phyloP scores from a whole-genome alignment of 2,329 filamentous ascomycete species.

The Fusarium mangiferae region DNA sequence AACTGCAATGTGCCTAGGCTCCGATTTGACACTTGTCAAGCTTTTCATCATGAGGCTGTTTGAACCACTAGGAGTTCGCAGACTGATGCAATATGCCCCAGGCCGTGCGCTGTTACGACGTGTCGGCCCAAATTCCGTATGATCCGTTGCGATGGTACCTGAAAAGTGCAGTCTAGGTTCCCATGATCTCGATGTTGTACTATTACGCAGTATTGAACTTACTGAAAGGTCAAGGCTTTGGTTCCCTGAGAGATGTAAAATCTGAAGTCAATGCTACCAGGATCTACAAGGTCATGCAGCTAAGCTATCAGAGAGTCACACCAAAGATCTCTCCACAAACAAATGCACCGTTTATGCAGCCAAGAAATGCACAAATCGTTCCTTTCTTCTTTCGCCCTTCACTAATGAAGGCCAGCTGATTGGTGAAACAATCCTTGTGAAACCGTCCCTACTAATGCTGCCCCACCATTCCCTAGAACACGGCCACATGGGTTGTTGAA shows the following conservation, averaged over 20 bases:
- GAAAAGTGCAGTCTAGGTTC: background rate
- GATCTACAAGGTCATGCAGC: background rate
- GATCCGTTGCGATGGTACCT: conserved; percentile 15
- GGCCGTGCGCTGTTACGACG: conserved; percentile 8
- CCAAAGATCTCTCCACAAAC: conserved; percentile 1
- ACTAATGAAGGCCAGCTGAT: background rate
- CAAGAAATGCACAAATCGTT: background rate
- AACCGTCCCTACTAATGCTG: background rate
- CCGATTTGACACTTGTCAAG: conserved; percentile 1
- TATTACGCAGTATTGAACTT: background rate
- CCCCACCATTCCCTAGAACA: background rate
- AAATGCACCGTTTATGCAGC: conserved; percentile 14
- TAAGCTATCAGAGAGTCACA: background rate
- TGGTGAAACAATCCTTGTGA: background rate
- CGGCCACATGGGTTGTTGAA: background rate
- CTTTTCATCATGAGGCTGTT: background rate
- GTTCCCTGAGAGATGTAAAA: background rate
- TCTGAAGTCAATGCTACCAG: background rate
- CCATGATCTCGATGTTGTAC: conserved; percentile 4
- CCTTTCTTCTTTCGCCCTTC: background rate
- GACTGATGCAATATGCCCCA: background rate
- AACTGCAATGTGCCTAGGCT: conserved; percentile 5
- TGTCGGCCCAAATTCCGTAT: conserved; percentile 16
- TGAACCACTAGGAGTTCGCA: background rate
- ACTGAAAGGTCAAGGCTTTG: background rate